Evolutionary conservation across 768 basidiomycete genomes (phyloP).

Genomic region (Sporobolomyces roseus): DNA sequence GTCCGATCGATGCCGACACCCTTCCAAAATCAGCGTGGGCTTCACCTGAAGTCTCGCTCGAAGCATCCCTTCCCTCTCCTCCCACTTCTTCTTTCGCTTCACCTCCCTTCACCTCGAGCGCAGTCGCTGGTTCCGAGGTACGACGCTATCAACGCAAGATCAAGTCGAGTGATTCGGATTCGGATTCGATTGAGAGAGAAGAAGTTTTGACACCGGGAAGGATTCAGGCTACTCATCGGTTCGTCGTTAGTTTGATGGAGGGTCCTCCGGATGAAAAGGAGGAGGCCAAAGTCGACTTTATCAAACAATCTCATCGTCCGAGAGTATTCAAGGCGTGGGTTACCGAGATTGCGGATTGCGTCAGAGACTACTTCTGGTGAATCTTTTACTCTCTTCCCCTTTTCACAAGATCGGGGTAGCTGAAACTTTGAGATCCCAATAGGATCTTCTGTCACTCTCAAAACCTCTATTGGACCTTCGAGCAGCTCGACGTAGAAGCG

Average conservation of each 20-base stretch:
- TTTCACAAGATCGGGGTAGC: slow-evolving; percentile 52
- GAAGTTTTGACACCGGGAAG: slow-evolving; percentile 33
- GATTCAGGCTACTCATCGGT: slow-evolving; percentile 16
- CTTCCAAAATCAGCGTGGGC: slow-evolving; percentile 32
- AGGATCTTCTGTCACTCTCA: slow-evolving; percentile 97
- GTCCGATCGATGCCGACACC: slow-evolving; percentile 60
- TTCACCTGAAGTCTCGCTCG: slow-evolving; percentile 27
- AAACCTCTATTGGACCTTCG: slow-evolving; percentile 82
- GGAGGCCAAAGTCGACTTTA: slow-evolving; percentile 49
- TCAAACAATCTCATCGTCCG: slow-evolving; percentile 48
- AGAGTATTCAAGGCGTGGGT: slow-evolving; percentile 77
- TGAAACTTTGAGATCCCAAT: not conserved
- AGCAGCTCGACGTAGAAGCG: slow-evolving; percentile 73
- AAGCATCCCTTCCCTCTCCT: slow-evolving; percentile 40
- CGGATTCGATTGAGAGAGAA: slow-evolving; percentile 24
- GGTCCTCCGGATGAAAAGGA: slow-evolving; percentile 44
- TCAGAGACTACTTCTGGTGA: slow-evolving; percentile 63
- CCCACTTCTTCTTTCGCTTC: not conserved
- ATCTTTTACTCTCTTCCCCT: no score
- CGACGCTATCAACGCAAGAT: slow-evolving; percentile 29
- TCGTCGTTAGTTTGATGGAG: slow-evolving; percentile 37
- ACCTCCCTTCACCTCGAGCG: not conserved
- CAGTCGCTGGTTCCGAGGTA: slow-evolving; percentile 1
- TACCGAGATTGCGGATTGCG: slow-evolving; percentile 78
- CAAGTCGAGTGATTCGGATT: slow-evolving; percentile 26